Conservation (phyloP, 148 eudicot genomes). For the Limonium bicolor region DNA sequence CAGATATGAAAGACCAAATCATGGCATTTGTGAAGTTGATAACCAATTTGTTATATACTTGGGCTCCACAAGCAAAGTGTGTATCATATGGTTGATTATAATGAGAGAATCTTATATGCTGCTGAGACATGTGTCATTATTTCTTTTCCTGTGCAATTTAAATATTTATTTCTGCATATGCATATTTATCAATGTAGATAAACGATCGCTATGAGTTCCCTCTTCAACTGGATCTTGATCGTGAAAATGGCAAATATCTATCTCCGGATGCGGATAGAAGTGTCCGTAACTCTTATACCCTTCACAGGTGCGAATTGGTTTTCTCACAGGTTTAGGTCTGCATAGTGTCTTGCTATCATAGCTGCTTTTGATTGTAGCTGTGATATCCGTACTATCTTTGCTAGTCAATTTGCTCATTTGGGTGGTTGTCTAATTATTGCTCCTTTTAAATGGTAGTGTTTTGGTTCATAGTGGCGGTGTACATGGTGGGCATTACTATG, state of each 20-base stretch:
- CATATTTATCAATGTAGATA: slow-evolving; percentile 33
- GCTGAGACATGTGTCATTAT: not conserved
- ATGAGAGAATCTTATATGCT: not conserved
- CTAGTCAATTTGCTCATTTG: not conserved
- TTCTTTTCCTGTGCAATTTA: not conserved
- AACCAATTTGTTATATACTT: no score
- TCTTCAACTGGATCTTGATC: slow-evolving; percentile 86
- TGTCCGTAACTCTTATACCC: slow-evolving; percentile 74
- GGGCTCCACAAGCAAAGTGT: no score
- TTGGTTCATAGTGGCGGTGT: slow-evolving; percentile 97
- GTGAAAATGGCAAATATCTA: slow-evolving; percentile 75
- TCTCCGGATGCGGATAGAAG: slow-evolving; percentile 88
- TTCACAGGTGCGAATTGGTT: slow-evolving; percentile 50
- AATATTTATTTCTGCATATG: not conserved
- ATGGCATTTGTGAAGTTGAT: no score
- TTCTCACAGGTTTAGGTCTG: not conserved
- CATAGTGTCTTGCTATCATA: not conserved
- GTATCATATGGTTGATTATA: not conserved
- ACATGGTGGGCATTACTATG: slow-evolving; percentile 96
- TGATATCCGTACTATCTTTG: not conserved
- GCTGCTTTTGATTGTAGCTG: not conserved
- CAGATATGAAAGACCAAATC: no score
- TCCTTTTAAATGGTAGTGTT: no score
- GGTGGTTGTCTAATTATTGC: no score
- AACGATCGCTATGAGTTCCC: slow-evolving; percentile 97